A percentile compares a stretch with the other conserved stretches of the same genome.
Evolutionary conservation across 108 stramenopile species (phyloP).

Genomic region (Fistulifera pelliculosa): DNA sequence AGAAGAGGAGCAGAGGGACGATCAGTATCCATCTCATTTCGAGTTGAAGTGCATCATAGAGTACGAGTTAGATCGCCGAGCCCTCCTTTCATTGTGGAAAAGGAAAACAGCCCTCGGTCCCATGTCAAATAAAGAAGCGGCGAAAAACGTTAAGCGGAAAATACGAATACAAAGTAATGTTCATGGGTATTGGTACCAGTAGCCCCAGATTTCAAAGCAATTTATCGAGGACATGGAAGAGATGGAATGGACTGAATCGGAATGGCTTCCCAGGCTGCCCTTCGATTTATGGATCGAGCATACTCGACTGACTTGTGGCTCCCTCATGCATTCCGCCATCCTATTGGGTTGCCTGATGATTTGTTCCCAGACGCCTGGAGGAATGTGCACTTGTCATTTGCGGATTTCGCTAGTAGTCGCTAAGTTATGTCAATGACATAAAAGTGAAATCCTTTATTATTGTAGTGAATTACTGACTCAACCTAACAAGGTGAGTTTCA

Average conservation of each 20-base stretch:
- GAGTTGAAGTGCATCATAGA: slow-evolving; percentile 18
- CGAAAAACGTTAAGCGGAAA: no score
- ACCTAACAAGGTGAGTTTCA: no score
- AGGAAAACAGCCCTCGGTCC: not conserved
- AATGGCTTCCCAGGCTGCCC: slow-evolving; percentile 52
- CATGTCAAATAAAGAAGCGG: not conserved
- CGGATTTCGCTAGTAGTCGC: no score
- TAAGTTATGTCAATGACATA: no score
- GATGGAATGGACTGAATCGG: no score
- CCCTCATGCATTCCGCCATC: slow-evolving; percentile 43
- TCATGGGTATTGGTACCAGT: not conserved
- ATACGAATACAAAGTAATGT: no score
- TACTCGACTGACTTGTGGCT: slow-evolving; percentile 28
- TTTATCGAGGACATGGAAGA: not conserved
- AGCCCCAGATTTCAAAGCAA: slow-evolving; percentile 21
- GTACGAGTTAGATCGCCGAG: slow-evolving; percentile 5
- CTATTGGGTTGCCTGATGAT: slow-evolving; percentile 35
- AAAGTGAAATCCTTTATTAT: no score
- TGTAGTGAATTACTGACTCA: no score
- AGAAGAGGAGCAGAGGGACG: slow-evolving; percentile 9
- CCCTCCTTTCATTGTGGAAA: not conserved
- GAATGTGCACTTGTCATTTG: slow-evolving; percentile 3
- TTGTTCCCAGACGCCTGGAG: slow-evolving; percentile 34
- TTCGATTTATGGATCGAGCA: slow-evolving; percentile 27
- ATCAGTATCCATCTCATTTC: slow-evolving; percentile 30